Evolutionary conservation across 495 filamentous ascomycete genomes (phyloP).

Genomic region (Aspergillus funiculosus): DNA sequence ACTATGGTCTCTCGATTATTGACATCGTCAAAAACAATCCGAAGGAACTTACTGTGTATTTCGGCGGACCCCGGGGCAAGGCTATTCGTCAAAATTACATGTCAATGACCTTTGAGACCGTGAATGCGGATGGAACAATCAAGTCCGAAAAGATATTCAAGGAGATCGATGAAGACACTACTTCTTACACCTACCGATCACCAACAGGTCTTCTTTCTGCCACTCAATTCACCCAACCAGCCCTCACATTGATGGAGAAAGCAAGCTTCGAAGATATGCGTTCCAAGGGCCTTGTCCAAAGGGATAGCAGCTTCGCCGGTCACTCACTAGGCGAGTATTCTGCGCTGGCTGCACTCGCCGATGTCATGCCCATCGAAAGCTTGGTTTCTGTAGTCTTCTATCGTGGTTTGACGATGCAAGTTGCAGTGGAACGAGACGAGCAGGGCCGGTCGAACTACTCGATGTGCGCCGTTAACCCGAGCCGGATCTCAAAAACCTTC

Average conservation of each 20-base stretch:
- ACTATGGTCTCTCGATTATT: slow-evolving; percentile 96
- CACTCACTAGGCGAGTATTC: slow-evolving; percentile 99
- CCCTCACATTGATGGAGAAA: slow-evolving; percentile 98
- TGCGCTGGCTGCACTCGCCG: slow-evolving; percentile 89
- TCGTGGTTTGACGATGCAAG: slow-evolving; percentile 98
- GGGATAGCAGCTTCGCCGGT: slow-evolving; percentile 93
- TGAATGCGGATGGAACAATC: slow-evolving; percentile 80
- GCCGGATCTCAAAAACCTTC: slow-evolving; percentile 94
- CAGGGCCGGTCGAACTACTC: slow-evolving; percentile 91
- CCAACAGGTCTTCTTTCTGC: slow-evolving; percentile 93
- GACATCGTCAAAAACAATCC: slow-evolving; percentile 99
- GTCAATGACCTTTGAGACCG: slow-evolving; percentile 98
- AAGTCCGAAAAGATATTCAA: slow-evolving; percentile 99
- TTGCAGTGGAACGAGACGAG: slow-evolving; percentile 94
- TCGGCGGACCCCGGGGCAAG: slow-evolving; percentile 93
- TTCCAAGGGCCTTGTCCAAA: slow-evolving; percentile 89
- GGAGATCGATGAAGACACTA: slow-evolving; percentile 83
- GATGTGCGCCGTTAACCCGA: slow-evolving; percentile 98
- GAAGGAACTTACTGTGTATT: slow-evolving; percentile 97
- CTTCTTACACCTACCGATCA: slow-evolving; percentile 94
- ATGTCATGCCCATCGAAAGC: slow-evolving; percentile 98
- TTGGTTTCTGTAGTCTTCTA: slow-evolving; percentile 99
- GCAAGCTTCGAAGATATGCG: slow-evolving; percentile 99
- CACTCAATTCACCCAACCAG: slow-evolving; percentile 97
- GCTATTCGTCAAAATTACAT: slow-evolving; percentile 98